These are phyloP conservation scores for Penicillium sp. DNA, from an alignment of 2,329 filamentous ascomycete species.

Conservation along the genomic window DNA sequence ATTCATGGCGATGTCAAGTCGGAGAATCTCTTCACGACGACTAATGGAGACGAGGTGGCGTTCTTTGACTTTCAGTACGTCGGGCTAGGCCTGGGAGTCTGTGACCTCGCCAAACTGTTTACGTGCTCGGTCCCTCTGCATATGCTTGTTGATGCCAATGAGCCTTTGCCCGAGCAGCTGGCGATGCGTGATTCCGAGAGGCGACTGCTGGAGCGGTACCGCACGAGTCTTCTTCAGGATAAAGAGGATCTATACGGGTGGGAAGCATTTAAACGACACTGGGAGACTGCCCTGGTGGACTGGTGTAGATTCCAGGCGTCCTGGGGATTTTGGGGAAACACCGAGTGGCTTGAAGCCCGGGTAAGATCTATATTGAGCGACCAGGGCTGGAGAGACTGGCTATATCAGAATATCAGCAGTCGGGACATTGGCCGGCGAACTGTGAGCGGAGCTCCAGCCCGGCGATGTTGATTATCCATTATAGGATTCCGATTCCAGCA, in stretches of 20 bases:
- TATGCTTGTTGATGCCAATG: constrained; percentile 46
- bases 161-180: constrained; percentile 40
- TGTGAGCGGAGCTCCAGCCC: constrained; percentile 45
- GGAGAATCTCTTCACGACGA: constrained; percentile 63
- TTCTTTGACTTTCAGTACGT: constrained; percentile 71
- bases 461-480: neutral
- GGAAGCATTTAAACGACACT: constrained; percentile 57
- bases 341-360: constrained; percentile 56
- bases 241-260: constrained; percentile 50
- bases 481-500: neutral
- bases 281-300: constrained; percentile 66
- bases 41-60: constrained; percentile 51
- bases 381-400: constrained; percentile 47
- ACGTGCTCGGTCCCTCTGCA: constrained; percentile 62
- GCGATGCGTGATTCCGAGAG: constrained; percentile 53
- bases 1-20: constrained; percentile 70
- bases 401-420: constrained; percentile 27
- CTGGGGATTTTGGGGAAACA: constrained; percentile 63
- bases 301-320: constrained; percentile 64
- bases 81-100: constrained; percentile 62
- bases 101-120: constrained; percentile 66
- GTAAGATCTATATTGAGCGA: constrained; percentile 52
- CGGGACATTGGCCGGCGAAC: constrained; percentile 57
- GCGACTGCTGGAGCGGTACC: constrained; percentile 53
- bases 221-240: constrained; percentile 9